These are phyloP conservation scores for Phytopythium chamaehyphon DNA, from an alignment of 352 stramenopile genomes.

Conservation along the genomic window DNA sequence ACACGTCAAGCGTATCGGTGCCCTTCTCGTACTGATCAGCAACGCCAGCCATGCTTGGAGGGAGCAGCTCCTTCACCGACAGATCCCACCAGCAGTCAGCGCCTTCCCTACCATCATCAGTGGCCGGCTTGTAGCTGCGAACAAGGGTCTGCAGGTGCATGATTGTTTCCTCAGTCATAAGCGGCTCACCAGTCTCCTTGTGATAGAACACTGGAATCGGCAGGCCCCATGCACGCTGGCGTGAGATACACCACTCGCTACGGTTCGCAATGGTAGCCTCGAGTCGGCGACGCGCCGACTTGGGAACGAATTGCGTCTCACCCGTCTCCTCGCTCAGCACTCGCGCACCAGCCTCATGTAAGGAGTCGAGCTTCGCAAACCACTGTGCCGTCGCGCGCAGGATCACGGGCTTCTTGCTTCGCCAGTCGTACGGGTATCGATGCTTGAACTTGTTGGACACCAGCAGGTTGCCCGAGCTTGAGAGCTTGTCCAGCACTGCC, in stretches of 20 bases:
- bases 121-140: conserved; percentile 20
- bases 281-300: conserved; percentile 74
- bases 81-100: conserved; percentile 97
- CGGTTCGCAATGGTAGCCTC: conserved; percentile 86
- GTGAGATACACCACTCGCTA: conserved; percentile 98
- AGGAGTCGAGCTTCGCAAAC: conserved; percentile 96
- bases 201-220: conserved; percentile 99
- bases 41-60: conserved; percentile 45
- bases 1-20: conserved; percentile 98
- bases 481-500: conserved; percentile 89
- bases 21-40: conserved; percentile 93
- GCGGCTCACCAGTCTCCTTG: conserved; percentile 79
- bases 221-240: conserved; percentile 97
- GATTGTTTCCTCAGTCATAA: conserved; percentile 93
- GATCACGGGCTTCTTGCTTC: conserved; percentile 98
- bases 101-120: conserved; percentile 73
- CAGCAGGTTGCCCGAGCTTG: conserved; percentile 78
- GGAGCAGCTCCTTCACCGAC: conserved; percentile 64
- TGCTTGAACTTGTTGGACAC: conserved; percentile 89
- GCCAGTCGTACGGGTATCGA: conserved; percentile 98
- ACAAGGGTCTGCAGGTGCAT: conserved; percentile 72
- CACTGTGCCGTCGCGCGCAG: conserved; percentile 97
- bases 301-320: conserved; percentile 86
- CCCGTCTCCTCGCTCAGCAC: conserved; percentile 61
- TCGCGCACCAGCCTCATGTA: conserved; percentile 76